These are phyloP conservation scores for Crithidia mellificae DNA, from an alignment of 208 protist genomes.

Conservation along the genomic window DNA sequence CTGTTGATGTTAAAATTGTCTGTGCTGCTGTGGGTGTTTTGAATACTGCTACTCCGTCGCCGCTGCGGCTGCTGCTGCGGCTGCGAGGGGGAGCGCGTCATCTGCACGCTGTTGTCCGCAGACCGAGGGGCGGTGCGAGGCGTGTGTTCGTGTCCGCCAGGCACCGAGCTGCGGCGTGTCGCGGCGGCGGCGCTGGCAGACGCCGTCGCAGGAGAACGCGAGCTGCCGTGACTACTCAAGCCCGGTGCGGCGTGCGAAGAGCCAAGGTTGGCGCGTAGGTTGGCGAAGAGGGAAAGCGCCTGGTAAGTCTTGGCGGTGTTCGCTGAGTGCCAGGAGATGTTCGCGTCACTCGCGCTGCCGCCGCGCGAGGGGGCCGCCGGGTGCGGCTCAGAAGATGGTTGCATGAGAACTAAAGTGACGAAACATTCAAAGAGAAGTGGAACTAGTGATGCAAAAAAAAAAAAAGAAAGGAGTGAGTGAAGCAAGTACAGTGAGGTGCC, in stretches of 20 bases:
- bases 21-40: too few relatives aligned
- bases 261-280: constrained; percentile 12
- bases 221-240: too few relatives aligned
- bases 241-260: not conserved
- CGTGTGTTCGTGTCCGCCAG: constrained; percentile 3
- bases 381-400: not conserved
- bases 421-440: not conserved
- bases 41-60: not conserved
- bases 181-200: not conserved
- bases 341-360: constrained; percentile 6
- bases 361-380: not conserved
- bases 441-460: not conserved
- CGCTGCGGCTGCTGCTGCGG: not conserved
- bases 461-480: too few relatives aligned
- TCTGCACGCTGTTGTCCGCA: not conserved
- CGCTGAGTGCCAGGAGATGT: constrained; percentile 9
- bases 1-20: too few relatives aligned
- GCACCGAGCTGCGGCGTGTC: not conserved
- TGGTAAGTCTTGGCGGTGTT: constrained; percentile 32
- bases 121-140: not conserved
- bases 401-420: not conserved
- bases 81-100: not conserved
- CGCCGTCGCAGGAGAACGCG: too few relatives aligned
- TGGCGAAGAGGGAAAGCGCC: constrained; percentile 29
- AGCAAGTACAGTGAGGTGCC: too few relatives aligned